Evolutionary conservation across 1,284 basidiomycete genomes (phyloP).

Genomic region (Heimioporus retisporus): DNA sequence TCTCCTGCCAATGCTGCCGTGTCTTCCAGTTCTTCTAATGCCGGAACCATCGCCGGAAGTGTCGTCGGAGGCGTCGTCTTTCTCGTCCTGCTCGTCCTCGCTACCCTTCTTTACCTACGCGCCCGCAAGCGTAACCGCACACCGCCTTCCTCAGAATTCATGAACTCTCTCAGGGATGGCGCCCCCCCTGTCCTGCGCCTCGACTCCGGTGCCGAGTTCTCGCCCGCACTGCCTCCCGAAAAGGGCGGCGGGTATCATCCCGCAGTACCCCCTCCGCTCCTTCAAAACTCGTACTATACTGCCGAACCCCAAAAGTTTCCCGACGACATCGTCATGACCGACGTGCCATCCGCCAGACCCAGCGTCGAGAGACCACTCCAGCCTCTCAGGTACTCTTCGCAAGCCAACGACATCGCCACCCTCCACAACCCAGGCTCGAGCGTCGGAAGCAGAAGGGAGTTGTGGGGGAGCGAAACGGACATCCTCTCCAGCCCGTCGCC

Average conservation of each 20-base stretch:
- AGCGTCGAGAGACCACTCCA: constrained; percentile 34
- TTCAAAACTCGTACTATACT: constrained; percentile 25
- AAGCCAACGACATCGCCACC: constrained; percentile 8
- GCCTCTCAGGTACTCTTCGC: constrained; percentile 29
- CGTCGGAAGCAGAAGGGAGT: constrained; percentile 28
- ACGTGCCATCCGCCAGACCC: constrained; percentile 20
- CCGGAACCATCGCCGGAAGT: constrained; percentile 55
- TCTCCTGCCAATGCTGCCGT: constrained; percentile 18
- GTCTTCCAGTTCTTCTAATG: constrained; percentile 19
- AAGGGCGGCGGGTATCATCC: constrained; percentile 21
- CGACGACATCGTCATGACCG: constrained; percentile 21
- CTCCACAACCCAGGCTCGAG: constrained; percentile 21
- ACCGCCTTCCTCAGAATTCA: constrained; percentile 63
- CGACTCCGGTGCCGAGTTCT: constrained; percentile 33
- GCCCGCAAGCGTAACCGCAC: constrained; percentile 49
- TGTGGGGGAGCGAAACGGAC: constrained; percentile 30
- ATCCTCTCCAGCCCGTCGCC: constrained; percentile 11
- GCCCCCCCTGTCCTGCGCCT: constrained; percentile 39
- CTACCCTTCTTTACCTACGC: constrained; percentile 45
- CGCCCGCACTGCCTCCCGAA: constrained; percentile 27
- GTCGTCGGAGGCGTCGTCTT: constrained; percentile 51
- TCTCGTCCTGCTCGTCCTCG: constrained; percentile 38
- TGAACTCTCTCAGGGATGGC: constrained; percentile 37
- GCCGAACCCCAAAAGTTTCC: constrained; percentile 21
- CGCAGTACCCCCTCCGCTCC: constrained; percentile 21